Percentiles rank a stretch among this genome's conserved stretches.
phyloP scores from a whole-genome alignment of 768 basidiomycete genomes.

The Xerocomus potaroensis region DNA sequence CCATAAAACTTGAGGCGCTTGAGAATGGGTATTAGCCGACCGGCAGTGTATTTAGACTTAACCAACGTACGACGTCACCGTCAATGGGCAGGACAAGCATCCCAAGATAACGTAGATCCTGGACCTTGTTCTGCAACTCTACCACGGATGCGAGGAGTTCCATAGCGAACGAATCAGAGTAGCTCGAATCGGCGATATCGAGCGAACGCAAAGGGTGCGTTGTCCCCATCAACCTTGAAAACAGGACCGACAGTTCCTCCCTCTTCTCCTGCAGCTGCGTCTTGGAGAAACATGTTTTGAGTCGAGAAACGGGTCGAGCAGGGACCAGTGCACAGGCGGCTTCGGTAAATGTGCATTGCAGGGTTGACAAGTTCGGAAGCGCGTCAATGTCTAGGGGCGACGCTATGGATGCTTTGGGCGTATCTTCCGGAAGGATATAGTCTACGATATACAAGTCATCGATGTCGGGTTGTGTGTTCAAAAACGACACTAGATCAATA shows the following conservation, averaged over 20 bases:
- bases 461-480: conserved; percentile 23
- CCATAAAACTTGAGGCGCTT: conserved; percentile 64
- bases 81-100: conserved; percentile 60
- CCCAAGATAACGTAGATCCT: conserved; percentile 54
- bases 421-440: conserved; percentile 22
- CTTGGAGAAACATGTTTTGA: conserved; percentile 67
- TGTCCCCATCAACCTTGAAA: conserved; percentile 44
- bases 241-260: conserved; percentile 45
- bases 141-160: conserved; percentile 46
- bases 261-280: conserved; percentile 46
- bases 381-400: conserved; percentile 25
- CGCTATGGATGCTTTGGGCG: conserved; percentile 11
- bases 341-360: conserved; percentile 68
- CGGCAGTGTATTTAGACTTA: conserved; percentile 14
- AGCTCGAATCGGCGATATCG: conserved; percentile 59
- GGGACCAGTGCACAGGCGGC: conserved; percentile 56
- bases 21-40: conserved; percentile 5
- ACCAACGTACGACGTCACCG: conserved; percentile 27
- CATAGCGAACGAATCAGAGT: conserved; percentile 50
- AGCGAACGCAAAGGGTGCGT: conserved; percentile 45
- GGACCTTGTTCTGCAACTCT: conserved; percentile 29
- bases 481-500: conserved; percentile 39
- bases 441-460: conserved; percentile 34
- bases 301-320: conserved; percentile 51
- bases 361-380: conserved; percentile 46